Evolutionary conservation across 176 grass and related monocot species (phyloP).

Genomic region (Calamus simplicifolius): DNA sequence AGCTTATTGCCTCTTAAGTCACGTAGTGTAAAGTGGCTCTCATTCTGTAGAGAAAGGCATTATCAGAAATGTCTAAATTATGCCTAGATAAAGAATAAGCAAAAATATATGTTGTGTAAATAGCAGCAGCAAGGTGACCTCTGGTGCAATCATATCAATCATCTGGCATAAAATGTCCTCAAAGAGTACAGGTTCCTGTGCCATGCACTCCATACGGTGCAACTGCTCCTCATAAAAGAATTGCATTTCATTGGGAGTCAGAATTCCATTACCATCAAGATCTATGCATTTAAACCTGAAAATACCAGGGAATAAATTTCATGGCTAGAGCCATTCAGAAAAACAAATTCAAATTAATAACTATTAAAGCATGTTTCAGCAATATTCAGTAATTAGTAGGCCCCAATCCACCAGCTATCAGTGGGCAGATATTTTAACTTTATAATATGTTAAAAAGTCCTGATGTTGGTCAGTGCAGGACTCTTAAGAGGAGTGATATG

Average conservation of each 20-base stretch:
- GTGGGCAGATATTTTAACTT: too few relatives aligned
- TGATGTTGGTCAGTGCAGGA: too few relatives aligned
- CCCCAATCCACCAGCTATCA: too few relatives aligned
- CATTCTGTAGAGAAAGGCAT: conserved; percentile 59
- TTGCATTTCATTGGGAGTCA: conserved; percentile 93
- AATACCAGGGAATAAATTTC: conserved; percentile 18
- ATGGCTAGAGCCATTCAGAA: conserved; percentile 1
- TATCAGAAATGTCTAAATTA: conserved; percentile 2
- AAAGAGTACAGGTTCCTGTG: conserved; percentile 96
- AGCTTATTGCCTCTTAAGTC: conserved; percentile 89
- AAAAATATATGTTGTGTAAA: conserved; percentile 2
- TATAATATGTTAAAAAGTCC: too few relatives aligned
- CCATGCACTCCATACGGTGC: conserved; percentile 99
- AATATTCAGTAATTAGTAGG: too few relatives aligned
- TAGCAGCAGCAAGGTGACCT: conserved; percentile 28
- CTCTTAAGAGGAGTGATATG: too few relatives aligned
- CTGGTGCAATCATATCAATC: conserved; percentile 98
- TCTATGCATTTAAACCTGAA: conserved; percentile 99
- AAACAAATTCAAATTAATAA: conserved; percentile 3
- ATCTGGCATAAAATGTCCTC: conserved; percentile 99
- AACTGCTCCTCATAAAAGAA: conserved; percentile 99
- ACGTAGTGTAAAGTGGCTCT: conserved; percentile 67
- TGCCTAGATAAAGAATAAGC: conserved; percentile 3
- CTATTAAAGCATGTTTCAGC: too few relatives aligned
- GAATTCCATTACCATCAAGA: conserved; percentile 94